These are phyloP conservation scores for Phytopythium cucurbitacearum DNA, from an alignment of 352 stramenopile genomes.

Conservation along the genomic window DNA sequence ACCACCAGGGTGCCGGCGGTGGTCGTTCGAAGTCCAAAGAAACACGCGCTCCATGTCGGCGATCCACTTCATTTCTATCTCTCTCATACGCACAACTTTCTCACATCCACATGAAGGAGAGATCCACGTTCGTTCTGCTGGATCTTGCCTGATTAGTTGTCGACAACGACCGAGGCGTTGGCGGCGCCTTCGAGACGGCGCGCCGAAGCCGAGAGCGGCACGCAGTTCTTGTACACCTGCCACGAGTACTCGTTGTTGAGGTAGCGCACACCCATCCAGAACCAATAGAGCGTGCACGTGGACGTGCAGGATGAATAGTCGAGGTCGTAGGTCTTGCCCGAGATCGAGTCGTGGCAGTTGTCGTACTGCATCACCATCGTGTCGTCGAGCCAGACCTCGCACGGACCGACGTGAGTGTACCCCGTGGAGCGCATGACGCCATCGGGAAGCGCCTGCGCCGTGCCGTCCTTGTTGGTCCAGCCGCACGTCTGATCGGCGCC, in stretches of 20 bases:
- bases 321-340: slow-evolving; percentile 27
- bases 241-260: slow-evolving; percentile 47
- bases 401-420: slow-evolving; percentile 45
- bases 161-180: slow-evolving; percentile 17
- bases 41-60: too few relatives aligned
- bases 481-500: slow-evolving; percentile 30
- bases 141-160: slow-evolving; percentile 8
- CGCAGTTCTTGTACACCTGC: slow-evolving; percentile 57
- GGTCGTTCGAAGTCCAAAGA: too few relatives aligned
- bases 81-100: background rate
- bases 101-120: background rate
- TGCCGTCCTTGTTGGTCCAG: slow-evolving; percentile 20
- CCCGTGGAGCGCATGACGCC: slow-evolving; percentile 37
- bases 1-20: too few relatives aligned
- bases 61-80: too few relatives aligned
- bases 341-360: slow-evolving; percentile 30
- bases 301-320: slow-evolving; percentile 33
- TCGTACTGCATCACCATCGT: slow-evolving; percentile 26
- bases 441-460: slow-evolving; percentile 23
- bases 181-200: slow-evolving; percentile 12
- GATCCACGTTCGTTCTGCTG: background rate
- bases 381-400: slow-evolving; percentile 40
- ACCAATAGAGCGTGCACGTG: slow-evolving; percentile 36
- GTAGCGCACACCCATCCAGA: slow-evolving; percentile 36
- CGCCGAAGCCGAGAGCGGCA: slow-evolving; percentile 16